A percentile compares a stretch with the other conserved stretches of the same genome.
phyloP scores from a whole-genome alignment of 306 rosid genomes.

The cucumber (Cucumis sativus) region Cucumber_9930_V3 NC_026655.2:17023501-17024000 shows the following conservation, averaged over 20 bases:
- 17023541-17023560: too few species aligned
- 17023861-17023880: neutral
- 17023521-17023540: too few species aligned
- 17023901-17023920: neutral
- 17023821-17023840: constrained; percentile 93
- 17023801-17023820: constrained; percentile 84
- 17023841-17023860: constrained; percentile 12
- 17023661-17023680: too few species aligned
- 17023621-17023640: neutral
- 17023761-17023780: constrained; percentile 90
- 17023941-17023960: neutral
- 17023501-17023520: too few species aligned
- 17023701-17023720: neutral
- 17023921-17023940: neutral
- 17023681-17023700: neutral
- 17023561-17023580: neutral
- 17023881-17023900: neutral
- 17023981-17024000: too few species aligned
- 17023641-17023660: neutral
- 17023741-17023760: constrained; percentile 82
- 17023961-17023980: neutral
- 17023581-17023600: neutral
- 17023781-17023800: constrained; percentile 91
- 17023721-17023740: constrained; percentile 57
- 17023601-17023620: too few species aligned